These are phyloP conservation scores for Sherardia arvensis DNA, from an alignment of 257 asterid species.

Conservation along the genomic window DNA sequence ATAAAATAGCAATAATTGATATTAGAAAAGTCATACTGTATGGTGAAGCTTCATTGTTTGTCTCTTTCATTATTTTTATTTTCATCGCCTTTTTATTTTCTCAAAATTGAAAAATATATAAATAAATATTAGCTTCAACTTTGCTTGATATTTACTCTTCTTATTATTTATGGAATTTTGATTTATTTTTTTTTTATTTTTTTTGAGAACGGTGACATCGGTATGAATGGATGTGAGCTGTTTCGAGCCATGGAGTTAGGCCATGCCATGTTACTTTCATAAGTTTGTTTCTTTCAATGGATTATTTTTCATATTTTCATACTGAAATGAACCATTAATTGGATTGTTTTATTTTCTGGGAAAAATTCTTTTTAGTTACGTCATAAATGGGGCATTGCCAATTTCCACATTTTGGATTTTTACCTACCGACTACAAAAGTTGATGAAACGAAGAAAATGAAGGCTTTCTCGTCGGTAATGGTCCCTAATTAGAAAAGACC, in stretches of 20 bases:
- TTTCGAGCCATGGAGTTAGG: not conserved
- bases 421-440: not conserved
- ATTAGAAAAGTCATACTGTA: slow-evolving; percentile 4
- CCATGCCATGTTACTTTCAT: slow-evolving; percentile 20
- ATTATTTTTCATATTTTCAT: not conserved
- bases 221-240: slow-evolving; percentile 15
- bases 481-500: not conserved
- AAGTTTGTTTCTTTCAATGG: not conserved
- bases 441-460: not conserved
- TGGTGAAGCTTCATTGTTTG: not conserved
- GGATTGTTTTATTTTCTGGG: too few relatives aligned
- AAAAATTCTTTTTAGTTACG: not conserved
- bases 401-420: not conserved
- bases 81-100: too few relatives aligned
- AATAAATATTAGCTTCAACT: too few relatives aligned
- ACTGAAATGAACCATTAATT: too few relatives aligned
- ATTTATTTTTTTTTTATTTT: too few relatives aligned
- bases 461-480: not conserved
- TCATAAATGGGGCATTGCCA: not conserved
- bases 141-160: not conserved
- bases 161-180: not conserved
- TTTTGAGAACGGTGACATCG: not conserved
- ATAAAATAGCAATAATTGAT: not conserved
- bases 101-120: not conserved
- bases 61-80: not conserved